Base-by-base conservation (phyloP, 768 basidiomycete genomes). In the Mycena galericulata region DNA sequence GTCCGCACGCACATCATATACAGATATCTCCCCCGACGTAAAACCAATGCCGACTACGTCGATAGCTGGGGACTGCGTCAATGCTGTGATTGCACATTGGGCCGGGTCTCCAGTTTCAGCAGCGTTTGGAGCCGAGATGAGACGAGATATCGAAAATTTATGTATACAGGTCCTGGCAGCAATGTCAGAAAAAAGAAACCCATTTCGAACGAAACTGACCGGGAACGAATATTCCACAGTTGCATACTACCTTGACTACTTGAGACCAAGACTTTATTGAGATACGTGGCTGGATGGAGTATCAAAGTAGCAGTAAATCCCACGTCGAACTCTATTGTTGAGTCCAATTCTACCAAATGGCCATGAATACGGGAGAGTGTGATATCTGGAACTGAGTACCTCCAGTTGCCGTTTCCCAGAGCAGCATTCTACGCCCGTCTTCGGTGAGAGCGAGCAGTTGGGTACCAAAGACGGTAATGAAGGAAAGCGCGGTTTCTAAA, bases 21-120 rank as follows among this genome's bases (percentile, higher is more conserved):
- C 86, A 0, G 92, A 90, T 30, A 98, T 89, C 73, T 93, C 90
- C 43, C 98, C 98, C 1, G 93, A 94, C 1, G 90, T 83, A 76
- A 94, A 95, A 1, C 96, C 97, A 54, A 99, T 84, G n/a, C 95
- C 98, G 41, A 99, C 86, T 12, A 99, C 95, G 74, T 99, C 98
- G 58, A 99, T 92, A 17, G 97, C 98, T 27, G 97, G 97, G 11
- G 96, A 97, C 76, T 98, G 98, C 1, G 89, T 89, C 41, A 98
- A 75, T 3, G 91, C 83, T 2, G 95, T 96, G 71, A 99, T 88
- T 11, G 93, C 85, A 57, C 74, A 78, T 6, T 76, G 71, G 9
- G 75, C 75, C 64, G 59, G 79, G 67, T 69, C 74, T 46, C 72
- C 60, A 45, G 72, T 46, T 76, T 79, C 63, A 76, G 75, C 50